Evolutionary conservation across 768 basidiomycete genomes (phyloP), one percentile per base, ranked within the genome.

Genomic region (Galerina marginata): DNA sequence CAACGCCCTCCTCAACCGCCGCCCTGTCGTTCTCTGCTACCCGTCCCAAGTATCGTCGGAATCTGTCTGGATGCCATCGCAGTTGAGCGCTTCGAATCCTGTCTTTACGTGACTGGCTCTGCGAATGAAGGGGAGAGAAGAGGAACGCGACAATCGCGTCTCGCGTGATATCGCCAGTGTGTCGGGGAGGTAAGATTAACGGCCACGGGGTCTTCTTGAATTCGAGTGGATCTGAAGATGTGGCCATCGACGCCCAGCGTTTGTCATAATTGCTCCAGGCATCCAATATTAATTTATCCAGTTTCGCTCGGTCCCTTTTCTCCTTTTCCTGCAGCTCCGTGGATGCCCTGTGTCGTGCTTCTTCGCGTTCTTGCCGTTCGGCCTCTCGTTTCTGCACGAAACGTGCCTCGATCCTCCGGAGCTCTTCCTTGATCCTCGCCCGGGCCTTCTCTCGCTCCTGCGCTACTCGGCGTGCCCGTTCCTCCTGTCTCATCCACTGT

Each of bases 41-140:
- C 66, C 84, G 79, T 12, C 67, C 71, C 54, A 89, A 71, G 44
- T 89, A 61, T 40, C 88, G 76, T 58, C 82, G 74, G 75, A 92
- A 92, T 46, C 90, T 77, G 72, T 93, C 92, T 3, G 92, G 92
- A 69, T 94, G 92, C 91, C 91, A 93, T 44, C 89, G 80, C 20
- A 90, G 81, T 71, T 90, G 81, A 0, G 89, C 90, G 26, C 72
- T 78, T 47, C 86, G 83, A 60, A 92, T 82, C 59, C 89, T 80
- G 56, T 92, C 89, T 70, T 86, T 90, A 62, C 79, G 80, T 39
- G 86, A 77, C 62, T 84, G 80, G 9, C 75, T 77, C 58, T 75
- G 73, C 12, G 90, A 90, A 72, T 92, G 90, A 14, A 77, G 61
- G n/a, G 83, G 79, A 23, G 88, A 89, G 42, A 91, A 72, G 46